phyloP scores from a whole-genome alignment of 345 rosid species.

The Dipteronia dyeriana region DNA sequence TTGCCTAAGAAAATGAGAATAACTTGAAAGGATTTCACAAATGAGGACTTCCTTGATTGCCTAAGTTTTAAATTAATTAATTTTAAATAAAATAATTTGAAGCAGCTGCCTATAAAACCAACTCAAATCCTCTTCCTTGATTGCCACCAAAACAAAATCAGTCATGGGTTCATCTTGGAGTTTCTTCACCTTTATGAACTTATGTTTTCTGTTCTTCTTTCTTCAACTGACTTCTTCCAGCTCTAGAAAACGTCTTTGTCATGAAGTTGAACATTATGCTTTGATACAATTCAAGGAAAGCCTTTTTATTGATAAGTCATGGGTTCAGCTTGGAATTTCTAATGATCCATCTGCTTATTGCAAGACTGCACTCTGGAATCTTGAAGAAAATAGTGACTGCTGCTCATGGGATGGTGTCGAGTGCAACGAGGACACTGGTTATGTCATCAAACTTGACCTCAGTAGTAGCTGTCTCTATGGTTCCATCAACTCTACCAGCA shows the following conservation, averaged over 20 bases:
- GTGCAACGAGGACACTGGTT: slow-evolving; percentile 1
- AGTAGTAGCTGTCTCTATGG: slow-evolving; percentile 1
- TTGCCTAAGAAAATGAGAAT: no score
- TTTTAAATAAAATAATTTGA: no score
- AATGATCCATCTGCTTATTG: neutral
- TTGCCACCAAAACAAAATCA: neutral
- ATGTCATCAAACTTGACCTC: slow-evolving; percentile 1
- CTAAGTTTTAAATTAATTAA: no score
- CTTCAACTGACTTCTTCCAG: neutral
- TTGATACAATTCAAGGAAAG: slow-evolving; percentile 7
- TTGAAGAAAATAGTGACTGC: neutral
- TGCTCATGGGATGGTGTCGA: slow-evolving; percentile 5
- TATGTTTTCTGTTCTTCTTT: neutral
- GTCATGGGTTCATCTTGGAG: neutral
- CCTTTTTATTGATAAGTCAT: neutral
- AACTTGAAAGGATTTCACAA: no score
- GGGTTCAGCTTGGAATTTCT: neutral
- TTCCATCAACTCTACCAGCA: no score
- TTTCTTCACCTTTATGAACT: neutral
- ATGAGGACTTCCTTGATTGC: no score
- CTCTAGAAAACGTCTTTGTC: neutral
- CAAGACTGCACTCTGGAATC: neutral
- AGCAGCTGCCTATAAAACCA: no score
- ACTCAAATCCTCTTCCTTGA: no score
- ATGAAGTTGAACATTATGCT: neutral